Conservation (phyloP, 768 basidiomycete species). For the Pulveroboletus sp. region DNA sequence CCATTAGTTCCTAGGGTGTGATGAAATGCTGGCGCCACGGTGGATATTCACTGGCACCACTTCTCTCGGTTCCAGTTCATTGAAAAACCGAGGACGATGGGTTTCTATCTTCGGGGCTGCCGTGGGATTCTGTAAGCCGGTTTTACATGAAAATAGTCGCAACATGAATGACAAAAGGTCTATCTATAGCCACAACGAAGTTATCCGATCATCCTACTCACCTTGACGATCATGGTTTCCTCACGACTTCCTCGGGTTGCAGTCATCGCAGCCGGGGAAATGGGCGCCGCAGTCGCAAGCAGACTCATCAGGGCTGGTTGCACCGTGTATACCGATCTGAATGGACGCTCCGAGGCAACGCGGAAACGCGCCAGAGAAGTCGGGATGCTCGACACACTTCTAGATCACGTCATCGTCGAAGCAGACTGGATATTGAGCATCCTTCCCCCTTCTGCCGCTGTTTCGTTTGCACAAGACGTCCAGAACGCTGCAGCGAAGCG, state of each 20-base stretch:
- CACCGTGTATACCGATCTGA: conserved; percentile 52
- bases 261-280: conserved; percentile 53
- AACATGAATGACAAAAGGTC: too few species aligned
- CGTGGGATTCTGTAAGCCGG: too few species aligned
- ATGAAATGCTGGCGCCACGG: too few species aligned
- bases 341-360: conserved; percentile 50
- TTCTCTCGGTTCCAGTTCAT: too few species aligned
- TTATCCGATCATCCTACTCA: too few species aligned
- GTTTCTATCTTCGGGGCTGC: too few species aligned
- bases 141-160: too few species aligned
- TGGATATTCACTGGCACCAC: too few species aligned
- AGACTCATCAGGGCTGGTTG: conserved; percentile 44
- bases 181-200: too few species aligned
- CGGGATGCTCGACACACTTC: conserved; percentile 45
- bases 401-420: conserved; percentile 34
- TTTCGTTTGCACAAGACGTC: conserved; percentile 39
- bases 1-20: too few species aligned
- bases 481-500: conserved; percentile 4
- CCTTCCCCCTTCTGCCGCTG: conserved; percentile 53
- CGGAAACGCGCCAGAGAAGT: conserved; percentile 49
- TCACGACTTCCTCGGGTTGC: conserved; percentile 33
- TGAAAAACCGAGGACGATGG: too few species aligned
- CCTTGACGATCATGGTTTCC: conserved; percentile 20
- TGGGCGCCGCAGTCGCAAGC: conserved; percentile 55
- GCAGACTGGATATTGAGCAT: conserved; percentile 53